These are phyloP conservation scores for Penicillium sp. DNA, from an alignment of 2,329 filamentous ascomycete species.

Conservation along the genomic window DNA sequence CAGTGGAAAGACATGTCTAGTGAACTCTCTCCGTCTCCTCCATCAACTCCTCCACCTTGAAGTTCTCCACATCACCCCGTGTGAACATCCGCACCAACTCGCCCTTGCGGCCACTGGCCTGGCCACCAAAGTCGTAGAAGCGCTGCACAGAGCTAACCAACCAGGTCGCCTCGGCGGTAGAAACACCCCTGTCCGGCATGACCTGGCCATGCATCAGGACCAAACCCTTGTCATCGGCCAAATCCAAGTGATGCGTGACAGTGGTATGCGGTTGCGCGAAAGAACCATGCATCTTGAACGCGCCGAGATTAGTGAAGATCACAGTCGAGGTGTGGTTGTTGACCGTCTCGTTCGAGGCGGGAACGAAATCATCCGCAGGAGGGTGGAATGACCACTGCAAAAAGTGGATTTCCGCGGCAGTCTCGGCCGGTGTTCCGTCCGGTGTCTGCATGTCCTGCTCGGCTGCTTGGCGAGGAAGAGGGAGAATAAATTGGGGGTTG, in stretches of 20 bases:
- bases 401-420: slow-evolving; percentile 85
- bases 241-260: slow-evolving; percentile 86
- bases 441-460: slow-evolving; percentile 36
- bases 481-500: slow-evolving; percentile 89
- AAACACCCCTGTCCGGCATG: slow-evolving; percentile 75
- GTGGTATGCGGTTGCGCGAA: slow-evolving; percentile 93
- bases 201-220: slow-evolving; percentile 87
- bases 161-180: slow-evolving; percentile 83
- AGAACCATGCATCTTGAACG: slow-evolving; percentile 89
- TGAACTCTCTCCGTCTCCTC: slow-evolving; percentile 77
- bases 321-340: slow-evolving; percentile 71
- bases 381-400: slow-evolving; percentile 94
- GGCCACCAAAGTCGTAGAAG: slow-evolving; percentile 75
- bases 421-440: slow-evolving; percentile 35
- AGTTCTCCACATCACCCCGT: slow-evolving; percentile 71
- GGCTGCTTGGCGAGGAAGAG: slow-evolving; percentile 63
- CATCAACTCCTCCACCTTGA: slow-evolving; percentile 82
- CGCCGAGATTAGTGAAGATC: slow-evolving; percentile 90
- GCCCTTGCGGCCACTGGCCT: slow-evolving; percentile 64
- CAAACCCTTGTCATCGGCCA: slow-evolving; percentile 74
- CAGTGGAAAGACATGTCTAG: slow-evolving; percentile 59
- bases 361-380: slow-evolving; percentile 45
- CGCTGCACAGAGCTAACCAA: slow-evolving; percentile 90
- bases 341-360: slow-evolving; percentile 44
- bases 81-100: slow-evolving; percentile 82